Evolutionary conservation across 164 flowering plant genomes (phyloP).

Genomic region (Tetrastigma voinierianum): DNA sequence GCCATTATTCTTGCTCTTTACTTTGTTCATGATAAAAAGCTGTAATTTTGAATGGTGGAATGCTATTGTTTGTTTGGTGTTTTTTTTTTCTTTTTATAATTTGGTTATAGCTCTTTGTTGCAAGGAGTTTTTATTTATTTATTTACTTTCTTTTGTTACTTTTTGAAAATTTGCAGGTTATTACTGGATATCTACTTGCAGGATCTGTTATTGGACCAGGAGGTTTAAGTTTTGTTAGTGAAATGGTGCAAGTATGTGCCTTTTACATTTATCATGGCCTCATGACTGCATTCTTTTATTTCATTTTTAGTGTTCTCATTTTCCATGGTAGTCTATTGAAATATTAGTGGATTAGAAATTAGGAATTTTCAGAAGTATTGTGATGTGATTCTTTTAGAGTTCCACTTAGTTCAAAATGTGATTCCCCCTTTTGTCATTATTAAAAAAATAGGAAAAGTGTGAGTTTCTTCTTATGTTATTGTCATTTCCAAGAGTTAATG

Average conservation of each 20-base stretch:
- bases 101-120: neutral
- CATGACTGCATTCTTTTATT: neutral
- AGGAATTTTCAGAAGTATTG: neutral
- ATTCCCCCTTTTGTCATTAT: too few species aligned
- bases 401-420: neutral
- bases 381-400: neutral
- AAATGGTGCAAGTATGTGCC: constrained; percentile 88
- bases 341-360: neutral
- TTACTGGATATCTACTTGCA: constrained; percentile 94
- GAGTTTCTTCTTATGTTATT: too few species aligned
- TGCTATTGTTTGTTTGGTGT: neutral
- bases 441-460: too few species aligned
- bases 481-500: neutral
- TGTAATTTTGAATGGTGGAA: neutral
- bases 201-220: constrained; percentile 98
- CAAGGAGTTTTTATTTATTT: too few species aligned
- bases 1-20: constrained; percentile 2
- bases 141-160: too few species aligned
- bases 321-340: too few species aligned
- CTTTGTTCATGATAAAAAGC: constrained; percentile 18
- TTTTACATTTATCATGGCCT: constrained; percentile 1
- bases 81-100: neutral
- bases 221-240: constrained; percentile 86
- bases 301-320: too few species aligned
- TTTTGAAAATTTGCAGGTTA: constrained; percentile 57